phyloP scores from a whole-genome alignment of 257 asterid genomes.

The Gentiana straminea region DNA sequence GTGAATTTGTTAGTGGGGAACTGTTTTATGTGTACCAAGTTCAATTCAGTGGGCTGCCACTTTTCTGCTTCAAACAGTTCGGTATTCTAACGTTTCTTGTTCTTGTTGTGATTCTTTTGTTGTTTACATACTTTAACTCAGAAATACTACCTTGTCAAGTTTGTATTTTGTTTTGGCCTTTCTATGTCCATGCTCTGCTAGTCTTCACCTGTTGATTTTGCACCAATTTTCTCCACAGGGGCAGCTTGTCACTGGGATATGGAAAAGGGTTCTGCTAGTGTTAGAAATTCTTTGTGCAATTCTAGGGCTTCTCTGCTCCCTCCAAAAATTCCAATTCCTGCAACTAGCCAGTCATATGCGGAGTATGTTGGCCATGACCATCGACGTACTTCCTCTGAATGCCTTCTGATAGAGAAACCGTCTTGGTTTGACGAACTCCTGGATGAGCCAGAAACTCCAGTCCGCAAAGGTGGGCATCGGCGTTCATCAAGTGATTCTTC shows the following conservation, averaged over 20 bases:
- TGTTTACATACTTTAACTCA: too few species aligned
- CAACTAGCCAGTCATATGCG: constrained; percentile 47
- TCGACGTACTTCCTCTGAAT: constrained; percentile 87
- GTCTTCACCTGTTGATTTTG: neutral
- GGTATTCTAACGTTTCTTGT: too few species aligned
- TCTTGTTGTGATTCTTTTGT: too few species aligned
- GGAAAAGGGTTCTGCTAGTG: constrained; percentile 72
- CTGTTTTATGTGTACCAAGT: too few species aligned
- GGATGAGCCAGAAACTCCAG: constrained; percentile 89
- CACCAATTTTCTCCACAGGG: constrained; percentile 24
- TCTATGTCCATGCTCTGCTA: neutral
- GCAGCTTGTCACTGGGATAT: constrained; percentile 31
- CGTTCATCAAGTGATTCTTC: constrained; percentile 66
- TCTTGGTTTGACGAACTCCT: constrained; percentile 93
- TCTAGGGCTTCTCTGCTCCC: constrained; percentile 74
- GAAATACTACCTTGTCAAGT: neutral
- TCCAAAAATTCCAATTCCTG: constrained; percentile 86
- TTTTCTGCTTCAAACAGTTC: too few species aligned
- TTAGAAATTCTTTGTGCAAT: constrained; percentile 50
- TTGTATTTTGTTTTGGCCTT: neutral
- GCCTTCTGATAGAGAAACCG: constrained; percentile 67
- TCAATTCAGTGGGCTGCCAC: too few species aligned
- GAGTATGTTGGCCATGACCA: constrained; percentile 60
- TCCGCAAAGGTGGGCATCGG: constrained; percentile 77
- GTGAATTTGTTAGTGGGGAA: too few species aligned